Evolutionary conservation across 1,284 basidiomycete species (phyloP).

Genomic region (Cerioporus squamosus): DNA sequence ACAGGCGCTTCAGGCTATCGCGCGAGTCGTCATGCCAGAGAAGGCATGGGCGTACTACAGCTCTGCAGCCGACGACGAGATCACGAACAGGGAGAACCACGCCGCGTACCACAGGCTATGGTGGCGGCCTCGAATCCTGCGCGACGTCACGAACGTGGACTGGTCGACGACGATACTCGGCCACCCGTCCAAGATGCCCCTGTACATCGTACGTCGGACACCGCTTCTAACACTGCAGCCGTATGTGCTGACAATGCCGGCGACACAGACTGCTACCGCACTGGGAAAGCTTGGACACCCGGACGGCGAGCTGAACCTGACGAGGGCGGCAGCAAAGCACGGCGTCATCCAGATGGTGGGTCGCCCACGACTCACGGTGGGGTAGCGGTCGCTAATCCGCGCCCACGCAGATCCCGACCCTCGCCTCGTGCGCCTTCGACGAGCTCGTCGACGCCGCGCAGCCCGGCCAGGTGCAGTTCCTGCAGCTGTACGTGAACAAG

Average conservation of each 20-base stretch:
- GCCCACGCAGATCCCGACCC: conserved; percentile 75
- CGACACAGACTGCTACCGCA: conserved; percentile 74
- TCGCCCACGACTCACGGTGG: neutral
- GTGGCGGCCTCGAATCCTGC: conserved; percentile 90
- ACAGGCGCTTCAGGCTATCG: conserved; percentile 59
- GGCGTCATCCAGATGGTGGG: conserved; percentile 87
- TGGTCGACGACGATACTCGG: conserved; percentile 84
- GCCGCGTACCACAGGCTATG: conserved; percentile 90
- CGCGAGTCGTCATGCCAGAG: conserved; percentile 71
- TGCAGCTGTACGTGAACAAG: conserved; percentile 88
- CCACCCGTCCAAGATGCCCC: conserved; percentile 72
- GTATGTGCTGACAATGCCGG: neutral
- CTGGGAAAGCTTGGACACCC: conserved; percentile 93
- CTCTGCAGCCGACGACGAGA: conserved; percentile 88
- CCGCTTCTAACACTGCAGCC: neutral
- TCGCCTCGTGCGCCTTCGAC: conserved; percentile 90
- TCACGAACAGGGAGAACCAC: conserved; percentile 88
- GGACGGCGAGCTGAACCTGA: conserved; percentile 91
- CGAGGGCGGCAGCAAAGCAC: conserved; percentile 81
- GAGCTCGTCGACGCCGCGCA: conserved; percentile 84
- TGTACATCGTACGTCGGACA: conserved; percentile 61
- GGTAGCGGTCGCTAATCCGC: no score
- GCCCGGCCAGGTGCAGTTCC: conserved; percentile 77
- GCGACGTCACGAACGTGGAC: conserved; percentile 84
- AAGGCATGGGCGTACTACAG: conserved; percentile 93